Conservation (phyloP, 495 filamentous ascomycete species). For the Cenococcum geophilum region DNA sequence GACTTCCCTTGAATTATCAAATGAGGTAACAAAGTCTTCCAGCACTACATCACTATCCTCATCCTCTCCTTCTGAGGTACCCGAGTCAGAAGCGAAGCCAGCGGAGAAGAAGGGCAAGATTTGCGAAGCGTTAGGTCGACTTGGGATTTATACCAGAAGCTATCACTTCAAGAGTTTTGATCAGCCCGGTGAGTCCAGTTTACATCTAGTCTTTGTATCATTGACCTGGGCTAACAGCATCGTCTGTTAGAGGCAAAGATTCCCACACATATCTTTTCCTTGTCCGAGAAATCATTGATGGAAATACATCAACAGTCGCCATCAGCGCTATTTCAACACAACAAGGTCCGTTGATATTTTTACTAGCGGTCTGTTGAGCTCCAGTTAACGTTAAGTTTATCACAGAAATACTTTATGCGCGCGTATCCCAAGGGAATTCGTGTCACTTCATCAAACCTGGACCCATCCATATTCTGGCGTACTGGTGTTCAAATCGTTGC, state of each 20-base stretch:
- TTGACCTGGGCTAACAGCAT: not conserved
- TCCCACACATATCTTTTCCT: conserved; percentile 79
- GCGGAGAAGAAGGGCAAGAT: conserved; percentile 55
- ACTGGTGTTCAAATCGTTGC: conserved; percentile 89
- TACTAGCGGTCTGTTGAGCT: not conserved
- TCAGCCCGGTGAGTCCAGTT: conserved; percentile 45
- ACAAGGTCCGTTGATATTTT: conserved; percentile 41
- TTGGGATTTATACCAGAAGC: conserved; percentile 77
- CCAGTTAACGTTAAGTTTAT: not conserved
- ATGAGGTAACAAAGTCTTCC: conserved; percentile 15
- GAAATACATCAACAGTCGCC: conserved; percentile 59
- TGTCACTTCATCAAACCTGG: conserved; percentile 76
- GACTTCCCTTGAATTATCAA: conserved; percentile 15
- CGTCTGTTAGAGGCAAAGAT: conserved; percentile 52
- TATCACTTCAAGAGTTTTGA: conserved; percentile 70
- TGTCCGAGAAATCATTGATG: conserved; percentile 72
- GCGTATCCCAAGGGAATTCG: conserved; percentile 80
- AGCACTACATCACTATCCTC: conserved; percentile 11
- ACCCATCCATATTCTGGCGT: conserved; percentile 78
- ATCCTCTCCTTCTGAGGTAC: conserved; percentile 5
- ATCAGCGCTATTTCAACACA: conserved; percentile 68
- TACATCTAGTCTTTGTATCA: not conserved
- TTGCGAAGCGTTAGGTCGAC: conserved; percentile 60
- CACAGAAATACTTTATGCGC: conserved; percentile 64
- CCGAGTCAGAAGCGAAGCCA: conserved; percentile 36